Percentiles rank a stretch among this genome's conserved stretches.
Evolutionary conservation across 1,139 yeast genomes (phyloP).

Genomic region (Protomyces gravidus): DNA sequence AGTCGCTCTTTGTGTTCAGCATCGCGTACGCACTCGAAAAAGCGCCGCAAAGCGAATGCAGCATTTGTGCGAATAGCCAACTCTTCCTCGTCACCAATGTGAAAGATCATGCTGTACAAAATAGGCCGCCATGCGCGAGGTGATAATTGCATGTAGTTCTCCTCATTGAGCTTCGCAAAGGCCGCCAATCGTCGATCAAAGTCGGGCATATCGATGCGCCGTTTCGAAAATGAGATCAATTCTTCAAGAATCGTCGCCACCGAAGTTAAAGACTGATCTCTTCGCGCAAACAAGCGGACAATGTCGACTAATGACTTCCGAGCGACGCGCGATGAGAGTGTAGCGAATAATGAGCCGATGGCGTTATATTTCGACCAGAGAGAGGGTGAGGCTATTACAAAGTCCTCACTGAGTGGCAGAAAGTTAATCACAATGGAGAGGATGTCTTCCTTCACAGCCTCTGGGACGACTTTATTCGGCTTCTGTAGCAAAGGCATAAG

Average conservation of each 20-base stretch:
- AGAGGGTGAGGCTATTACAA: conserved; percentile 53
- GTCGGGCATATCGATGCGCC: conserved; percentile 69
- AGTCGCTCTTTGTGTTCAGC: conserved; percentile 40
- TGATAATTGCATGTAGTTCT: conserved; percentile 45
- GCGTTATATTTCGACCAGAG: conserved; percentile 53
- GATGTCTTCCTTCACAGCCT: conserved; percentile 55
- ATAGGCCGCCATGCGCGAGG: conserved; percentile 76
- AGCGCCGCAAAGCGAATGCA: conserved; percentile 58
- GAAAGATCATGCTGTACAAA: conserved; percentile 61
- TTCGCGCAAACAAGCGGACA: conserved; percentile 56
- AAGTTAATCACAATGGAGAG: conserved; percentile 56
- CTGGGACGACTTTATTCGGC: conserved; percentile 54
- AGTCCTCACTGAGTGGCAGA: conserved; percentile 45
- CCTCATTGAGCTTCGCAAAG: conserved; percentile 61
- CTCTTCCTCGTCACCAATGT: conserved; percentile 74
- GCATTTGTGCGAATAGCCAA: conserved; percentile 78
- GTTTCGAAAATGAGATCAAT: conserved; percentile 63
- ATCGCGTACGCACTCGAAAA: conserved; percentile 52
- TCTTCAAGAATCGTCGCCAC: conserved; percentile 55
- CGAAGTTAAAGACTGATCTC: conserved; percentile 46
- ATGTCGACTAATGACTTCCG: conserved; percentile 60
- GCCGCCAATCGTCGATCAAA: conserved; percentile 70
- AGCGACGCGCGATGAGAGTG: conserved; percentile 55
- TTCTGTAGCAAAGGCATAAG: conserved; percentile 47
- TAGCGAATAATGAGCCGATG: conserved; percentile 57